Evolutionary conservation across 2,329 filamentous ascomycete genomes (phyloP).

Genomic region (Aspergillus tanneri): DNA sequence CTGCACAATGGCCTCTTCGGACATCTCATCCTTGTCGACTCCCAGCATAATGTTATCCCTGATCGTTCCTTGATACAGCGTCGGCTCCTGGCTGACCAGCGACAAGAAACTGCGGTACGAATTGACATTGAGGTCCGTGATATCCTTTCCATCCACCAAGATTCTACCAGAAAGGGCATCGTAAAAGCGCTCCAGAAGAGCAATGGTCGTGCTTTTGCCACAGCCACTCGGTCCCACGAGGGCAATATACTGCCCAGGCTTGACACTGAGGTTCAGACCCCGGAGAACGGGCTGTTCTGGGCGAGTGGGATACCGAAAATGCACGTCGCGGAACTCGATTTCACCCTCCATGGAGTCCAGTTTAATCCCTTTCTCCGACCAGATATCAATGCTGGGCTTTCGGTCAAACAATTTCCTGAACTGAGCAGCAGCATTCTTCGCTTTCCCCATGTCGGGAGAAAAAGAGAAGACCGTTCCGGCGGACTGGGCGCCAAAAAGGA

Average conservation of each 20-base stretch:
- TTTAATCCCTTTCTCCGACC: slow-evolving; percentile 67
- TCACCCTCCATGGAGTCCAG: slow-evolving; percentile 67
- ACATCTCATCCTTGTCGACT: slow-evolving; percentile 62
- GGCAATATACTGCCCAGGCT: slow-evolving; percentile 57
- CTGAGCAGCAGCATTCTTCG: slow-evolving; percentile 75
- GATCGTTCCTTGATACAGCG: slow-evolving; percentile 89
- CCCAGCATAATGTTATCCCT: slow-evolving; percentile 87
- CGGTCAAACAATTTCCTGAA: slow-evolving; percentile 83
- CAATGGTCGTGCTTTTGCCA: slow-evolving; percentile 91
- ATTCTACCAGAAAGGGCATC: slow-evolving; percentile 79
- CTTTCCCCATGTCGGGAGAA: slow-evolving; percentile 90
- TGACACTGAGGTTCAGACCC: slow-evolving; percentile 63
- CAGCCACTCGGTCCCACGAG: slow-evolving; percentile 93
- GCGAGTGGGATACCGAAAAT: slow-evolving; percentile 90
- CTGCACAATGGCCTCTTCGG: slow-evolving; percentile 70
- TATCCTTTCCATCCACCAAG: slow-evolving; percentile 78
- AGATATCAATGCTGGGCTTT: slow-evolving; percentile 76
- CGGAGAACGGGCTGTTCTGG: slow-evolving; percentile 89
- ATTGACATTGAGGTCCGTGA: slow-evolving; percentile 77
- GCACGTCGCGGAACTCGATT: slow-evolving; percentile 87
- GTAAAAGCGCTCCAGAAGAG: slow-evolving; percentile 90
- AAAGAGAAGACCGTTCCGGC: slow-evolving; percentile 88
- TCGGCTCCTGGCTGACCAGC: slow-evolving; percentile 91
- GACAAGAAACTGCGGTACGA: slow-evolving; percentile 81
- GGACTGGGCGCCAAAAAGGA: slow-evolving; percentile 90